These are phyloP conservation scores for Isoetes engelmannii DNA, from an alignment of 83 land plant genomes.

Conservation along the genomic window DNA sequence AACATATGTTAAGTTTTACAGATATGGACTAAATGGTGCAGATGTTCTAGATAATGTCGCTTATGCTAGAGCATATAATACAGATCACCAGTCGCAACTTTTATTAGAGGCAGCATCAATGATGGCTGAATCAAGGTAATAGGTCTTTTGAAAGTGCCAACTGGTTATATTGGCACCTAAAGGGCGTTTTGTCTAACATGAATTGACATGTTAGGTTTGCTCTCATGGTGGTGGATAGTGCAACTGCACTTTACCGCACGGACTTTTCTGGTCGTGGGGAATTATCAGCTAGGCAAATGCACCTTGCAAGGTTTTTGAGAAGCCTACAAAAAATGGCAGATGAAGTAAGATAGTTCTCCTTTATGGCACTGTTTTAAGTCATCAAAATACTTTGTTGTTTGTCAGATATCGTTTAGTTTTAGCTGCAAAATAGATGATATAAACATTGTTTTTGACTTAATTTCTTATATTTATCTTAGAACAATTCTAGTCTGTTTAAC, in stretches of 20 bases:
- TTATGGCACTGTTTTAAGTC: not conserved
- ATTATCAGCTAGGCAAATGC: constrained; percentile 93
- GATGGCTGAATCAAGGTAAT: constrained; percentile 92
- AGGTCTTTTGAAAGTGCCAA: too few relatives aligned
- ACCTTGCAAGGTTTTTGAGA: constrained; percentile 89
- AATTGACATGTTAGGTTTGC: constrained; percentile 53
- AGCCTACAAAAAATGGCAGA: constrained; percentile 94
- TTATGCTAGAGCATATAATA: constrained; percentile 98
- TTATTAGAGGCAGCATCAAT: constrained; percentile 95
- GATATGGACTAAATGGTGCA: constrained; percentile 87
- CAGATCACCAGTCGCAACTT: constrained; percentile 94
- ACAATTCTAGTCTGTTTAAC: too few relatives aligned
- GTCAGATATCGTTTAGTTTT: not conserved
- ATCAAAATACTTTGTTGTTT: not conserved
- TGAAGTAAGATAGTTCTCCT: constrained; percentile 41
- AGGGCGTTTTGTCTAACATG: too few relatives aligned
- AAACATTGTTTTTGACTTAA: too few relatives aligned
- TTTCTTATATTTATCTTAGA: too few relatives aligned
- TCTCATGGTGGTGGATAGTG: constrained; percentile 91
- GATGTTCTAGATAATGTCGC: constrained; percentile 98
- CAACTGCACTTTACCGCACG: constrained; percentile 87
- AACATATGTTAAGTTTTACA: constrained; percentile 10
- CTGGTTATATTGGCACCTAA: too few relatives aligned
- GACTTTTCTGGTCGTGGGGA: constrained; percentile 94
- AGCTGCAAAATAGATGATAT: too few relatives aligned